phyloP scores from a whole-genome alignment of 257 asterid genomes.

The Cinchona pubescens region DNA sequence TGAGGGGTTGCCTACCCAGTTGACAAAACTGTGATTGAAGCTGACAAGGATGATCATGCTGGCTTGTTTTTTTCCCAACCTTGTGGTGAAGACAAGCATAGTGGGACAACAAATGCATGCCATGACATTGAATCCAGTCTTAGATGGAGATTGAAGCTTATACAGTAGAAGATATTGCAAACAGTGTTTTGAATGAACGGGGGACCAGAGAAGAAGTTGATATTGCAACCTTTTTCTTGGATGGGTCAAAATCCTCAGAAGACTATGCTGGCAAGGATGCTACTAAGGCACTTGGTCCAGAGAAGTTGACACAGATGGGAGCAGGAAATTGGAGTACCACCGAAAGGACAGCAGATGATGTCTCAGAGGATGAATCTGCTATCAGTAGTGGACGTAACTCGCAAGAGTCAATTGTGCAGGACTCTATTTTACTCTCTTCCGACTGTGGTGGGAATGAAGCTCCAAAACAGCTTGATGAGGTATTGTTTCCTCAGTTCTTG shows the following conservation, averaged over 20 bases:
- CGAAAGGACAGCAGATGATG: constrained; percentile 15
- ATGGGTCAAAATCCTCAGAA: constrained; percentile 21
- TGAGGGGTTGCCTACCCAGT: constrained; percentile 52
- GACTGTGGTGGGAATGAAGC: constrained; percentile 26
- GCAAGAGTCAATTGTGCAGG: constrained; percentile 43
- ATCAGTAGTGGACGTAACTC: constrained; percentile 29
- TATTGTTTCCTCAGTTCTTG: constrained; percentile 22
- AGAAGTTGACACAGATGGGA: constrained; percentile 24
- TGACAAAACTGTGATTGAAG: constrained; percentile 35
- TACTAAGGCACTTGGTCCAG: constrained; percentile 19
- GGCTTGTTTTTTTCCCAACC: constrained; percentile 25
- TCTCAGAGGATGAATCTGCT: constrained; percentile 33
- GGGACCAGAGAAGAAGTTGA: constrained; percentile 25
- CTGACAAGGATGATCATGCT: constrained; percentile 29
- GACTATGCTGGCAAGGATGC: constrained; percentile 19
- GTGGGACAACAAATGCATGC: constrained; percentile 22
- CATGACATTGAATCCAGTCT: constrained; percentile 24
- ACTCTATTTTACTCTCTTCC: constrained; percentile 34
- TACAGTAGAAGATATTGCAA: constrained; percentile 17
- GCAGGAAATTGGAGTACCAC: constrained; percentile 16
- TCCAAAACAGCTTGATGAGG: constrained; percentile 42
- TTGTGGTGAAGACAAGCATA: constrained; percentile 19
- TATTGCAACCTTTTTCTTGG: constrained; percentile 18
- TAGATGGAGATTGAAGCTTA: constrained; percentile 24
- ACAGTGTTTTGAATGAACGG: constrained; percentile 24